Base-by-base conservation (phyloP, 805 yeast species). In the Nakazawaea ishiwadae region DNA sequence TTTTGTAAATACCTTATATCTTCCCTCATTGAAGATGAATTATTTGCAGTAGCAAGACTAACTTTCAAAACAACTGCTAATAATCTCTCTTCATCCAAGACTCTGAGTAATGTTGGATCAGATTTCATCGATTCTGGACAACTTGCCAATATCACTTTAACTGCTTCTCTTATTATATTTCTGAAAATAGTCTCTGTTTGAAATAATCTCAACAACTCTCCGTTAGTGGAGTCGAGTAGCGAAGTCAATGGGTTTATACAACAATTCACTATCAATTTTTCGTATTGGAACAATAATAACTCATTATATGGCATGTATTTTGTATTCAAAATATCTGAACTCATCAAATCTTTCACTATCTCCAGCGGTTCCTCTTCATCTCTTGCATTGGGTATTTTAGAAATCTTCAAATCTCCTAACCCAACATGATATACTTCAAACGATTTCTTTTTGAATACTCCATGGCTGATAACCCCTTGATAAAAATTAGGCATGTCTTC, bases 191-290 rank as follows among this genome's bases (percentile, higher is more conserved):
- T 45, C 8, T 56, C 42, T 3, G 65, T 53, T 6, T 68, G 54
- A 3, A 58, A 53, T 26, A 73, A 62, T 15, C 60, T 52, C n/a
- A 70, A 59, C 14, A 91, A 62, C 39, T 83, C 86, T 23, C 95
- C 95, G 54, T 93, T 93, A 26, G 69, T 55, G 53, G 91, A 83
- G 57, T 86, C 84, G 20, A 85, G 62, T 16, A 88, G 63, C 0
- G 96, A 82, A 0, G 96, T 84, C 23, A 84, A 63, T 0, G 96
- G 84, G 54, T 93, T 91, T 48, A 91, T 80, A 53, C 93, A 85
- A 1, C 85, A 73, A 55, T 93, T 93, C 16, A 84, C 79, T 34
- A 84, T 68, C 44, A 91, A 73, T 58, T 91, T 93, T 50, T 80
- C 83, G 50, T 81, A 65, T 60, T 87, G 96, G 17, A 55, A 56